Evolutionary conservation across 306 rosid species (phyloP), one percentile per base, ranked within the genome.

Genomic region (Ochetophila trinervis): DNA sequence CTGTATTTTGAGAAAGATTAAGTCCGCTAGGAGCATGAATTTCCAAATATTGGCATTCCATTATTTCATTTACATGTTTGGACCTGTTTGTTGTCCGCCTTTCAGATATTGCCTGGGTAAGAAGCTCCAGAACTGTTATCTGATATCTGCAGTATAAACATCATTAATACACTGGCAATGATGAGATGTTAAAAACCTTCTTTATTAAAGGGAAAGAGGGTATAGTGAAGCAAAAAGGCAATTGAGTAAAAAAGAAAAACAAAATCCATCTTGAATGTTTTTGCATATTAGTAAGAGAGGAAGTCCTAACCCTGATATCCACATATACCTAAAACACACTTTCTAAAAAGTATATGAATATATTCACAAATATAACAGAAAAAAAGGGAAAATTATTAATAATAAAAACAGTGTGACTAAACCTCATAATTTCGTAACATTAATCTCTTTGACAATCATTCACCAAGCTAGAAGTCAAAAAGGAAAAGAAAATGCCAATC

Each of bases 21-120:
- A 82, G 69, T 74, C 94, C 99, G 18, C 57, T 73, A 61, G 99
- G 99, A 47, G 90, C 74, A 74, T 83, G 91, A 21, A 90, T 87
- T 69, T 92, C 91, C 68, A 74, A 70, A 72, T 86, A 67, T 49
- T 87, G 85, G 86, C 84, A 50, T 36, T 84, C 91, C 83, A 56
- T 77, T 66, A 54, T 66, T 53, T 74, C 84, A 48, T 75, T 63
- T 59, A 57, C 78, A 73, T 64, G 73, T 42, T 74, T 84, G 36
- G 91, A 62, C 91, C 84, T 73, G 54, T 72, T 74, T 34, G 52
- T 74, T 36, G 79, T 55, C 79, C 79, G 77, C 74, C 69, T 77
- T 75, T 93, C 87, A 16, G 32, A 67, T 66, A 53, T 65, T 54
- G 85, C 71, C 74, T 80, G 69, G 34, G 72, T 83, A 71, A 88